Evolutionary conservation across 2,329 filamentous ascomycete genomes (phyloP).

Genomic region (Fusarium compactum): DNA sequence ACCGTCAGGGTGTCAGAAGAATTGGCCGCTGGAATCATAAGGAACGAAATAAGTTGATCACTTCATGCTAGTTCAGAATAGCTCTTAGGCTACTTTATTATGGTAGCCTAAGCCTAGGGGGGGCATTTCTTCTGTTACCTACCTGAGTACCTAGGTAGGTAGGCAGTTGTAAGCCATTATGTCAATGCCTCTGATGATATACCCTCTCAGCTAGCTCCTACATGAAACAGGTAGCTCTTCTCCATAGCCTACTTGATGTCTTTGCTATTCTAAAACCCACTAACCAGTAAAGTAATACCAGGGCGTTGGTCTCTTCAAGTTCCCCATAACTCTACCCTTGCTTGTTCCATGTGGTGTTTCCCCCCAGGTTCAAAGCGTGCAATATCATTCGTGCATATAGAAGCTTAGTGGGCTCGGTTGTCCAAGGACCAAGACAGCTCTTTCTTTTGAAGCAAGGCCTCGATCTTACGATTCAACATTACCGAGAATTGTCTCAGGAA

Average conservation of each 20-base stretch:
- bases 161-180: background rate
- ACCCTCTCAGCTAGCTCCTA: background rate
- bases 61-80: too few species aligned
- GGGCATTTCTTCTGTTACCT: too few species aligned
- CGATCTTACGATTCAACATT: conserved; percentile 4
- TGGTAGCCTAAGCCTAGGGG: too few species aligned
- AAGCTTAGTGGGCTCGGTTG: background rate
- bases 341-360: conserved; percentile 33
- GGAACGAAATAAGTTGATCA: too few species aligned
- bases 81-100: too few species aligned
- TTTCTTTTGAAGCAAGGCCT: background rate
- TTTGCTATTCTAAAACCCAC: background rate
- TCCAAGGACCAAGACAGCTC: conserved; percentile 11
- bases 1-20: too few species aligned
- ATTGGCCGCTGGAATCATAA: too few species aligned
- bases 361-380: conserved; percentile 27
- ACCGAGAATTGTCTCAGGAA: conserved; percentile 5
- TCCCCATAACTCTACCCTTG: conserved; percentile 38
- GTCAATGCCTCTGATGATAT: background rate
- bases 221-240: background rate
- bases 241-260: background rate
- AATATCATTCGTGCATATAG: conserved; percentile 27
- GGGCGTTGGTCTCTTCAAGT: conserved; percentile 2
- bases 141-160: too few species aligned
- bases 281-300: background rate